A percentile compares a stretch with the other conserved stretches of the same genome.
These are phyloP conservation scores for Rhodomyrtus tomentosa DNA, from an alignment of 345 rosid genomes.

Conservation along the genomic window DNA sequence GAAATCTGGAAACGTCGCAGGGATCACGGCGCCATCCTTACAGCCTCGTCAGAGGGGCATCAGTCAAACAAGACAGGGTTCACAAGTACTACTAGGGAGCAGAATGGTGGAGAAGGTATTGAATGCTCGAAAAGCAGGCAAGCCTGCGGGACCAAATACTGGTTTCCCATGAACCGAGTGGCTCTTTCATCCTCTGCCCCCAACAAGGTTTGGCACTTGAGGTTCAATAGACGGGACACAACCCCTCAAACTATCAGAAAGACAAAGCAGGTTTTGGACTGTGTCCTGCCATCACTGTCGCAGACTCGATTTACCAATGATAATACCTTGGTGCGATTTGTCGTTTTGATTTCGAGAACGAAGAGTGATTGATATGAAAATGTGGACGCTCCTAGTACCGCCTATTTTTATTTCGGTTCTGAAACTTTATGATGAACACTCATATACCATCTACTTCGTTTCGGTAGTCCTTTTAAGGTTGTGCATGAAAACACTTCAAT, in stretches of 20 bases:
- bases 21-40: not conserved
- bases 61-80: slow-evolving; percentile 1
- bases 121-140: slow-evolving; percentile 34
- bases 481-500: no score
- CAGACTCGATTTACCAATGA: not conserved
- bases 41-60: not conserved
- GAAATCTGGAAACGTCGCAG: not conserved
- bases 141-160: not conserved
- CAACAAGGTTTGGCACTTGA: not conserved
- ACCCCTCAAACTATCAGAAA: not conserved
- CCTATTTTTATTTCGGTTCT: not conserved
- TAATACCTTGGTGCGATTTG: not conserved
- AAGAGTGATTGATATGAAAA: not conserved
- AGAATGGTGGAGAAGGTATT: slow-evolving; percentile 51
- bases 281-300: not conserved
- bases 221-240: not conserved
- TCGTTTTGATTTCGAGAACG: not conserved
- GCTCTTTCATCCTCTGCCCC: not conserved
- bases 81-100: slow-evolving; percentile 33
- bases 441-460: not conserved
- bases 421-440: not conserved
- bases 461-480: not conserved
- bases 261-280: not conserved
- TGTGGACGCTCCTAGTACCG: not conserved
- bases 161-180: not conserved